Percentiles rank a stretch among this genome's conserved stretches.
These are phyloP conservation scores for Paspalum vaginatum DNA, from an alignment of 176 grass and related monocot genomes.

Conservation along the genomic window DNA sequence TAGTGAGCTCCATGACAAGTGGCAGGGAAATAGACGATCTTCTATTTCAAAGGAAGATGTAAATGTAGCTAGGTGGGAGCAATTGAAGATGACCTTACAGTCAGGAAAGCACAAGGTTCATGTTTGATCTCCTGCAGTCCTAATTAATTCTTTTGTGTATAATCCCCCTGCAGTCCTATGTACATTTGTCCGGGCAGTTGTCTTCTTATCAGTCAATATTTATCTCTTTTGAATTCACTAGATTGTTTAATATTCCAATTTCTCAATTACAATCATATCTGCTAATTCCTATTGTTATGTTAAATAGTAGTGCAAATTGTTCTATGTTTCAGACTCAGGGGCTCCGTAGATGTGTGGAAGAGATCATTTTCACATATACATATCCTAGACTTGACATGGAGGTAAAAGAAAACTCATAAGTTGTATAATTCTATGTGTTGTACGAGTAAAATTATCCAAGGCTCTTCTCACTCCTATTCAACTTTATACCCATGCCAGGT, in stretches of 20 bases:
- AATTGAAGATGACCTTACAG: slow-evolving; percentile 79
- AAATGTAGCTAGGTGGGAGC: slow-evolving; percentile 75
- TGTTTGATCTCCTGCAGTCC: slow-evolving; percentile 12
- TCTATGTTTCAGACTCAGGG: slow-evolving; percentile 54
- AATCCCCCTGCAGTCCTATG: not conserved
- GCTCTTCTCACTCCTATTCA: slow-evolving; percentile 18
- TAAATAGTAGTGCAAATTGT: not conserved
- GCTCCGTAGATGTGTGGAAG: slow-evolving; percentile 82
- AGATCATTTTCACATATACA: slow-evolving; percentile 91
- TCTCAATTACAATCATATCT: slow-evolving; percentile 21
- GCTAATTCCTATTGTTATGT: slow-evolving; percentile 14
- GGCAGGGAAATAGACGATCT: slow-evolving; percentile 81
- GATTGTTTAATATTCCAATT: slow-evolving; percentile 12
- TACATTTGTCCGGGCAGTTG: slow-evolving; percentile 1
- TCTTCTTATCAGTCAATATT: not conserved
- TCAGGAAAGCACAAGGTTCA: slow-evolving; percentile 89
- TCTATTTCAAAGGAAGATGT: slow-evolving; percentile 85
- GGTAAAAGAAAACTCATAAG: slow-evolving; percentile 49
- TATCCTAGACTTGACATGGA: slow-evolving; percentile 99
- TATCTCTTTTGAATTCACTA: slow-evolving; percentile 6
- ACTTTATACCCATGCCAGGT: slow-evolving; percentile 55
- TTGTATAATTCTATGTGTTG: not conserved
- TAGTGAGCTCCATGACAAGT: slow-evolving; percentile 75
- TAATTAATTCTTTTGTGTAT: not conserved
- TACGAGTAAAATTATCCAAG: not conserved